phyloP scores from a whole-genome alignment of 2,329 filamentous ascomycete species.

The Myriosclerotinia duriaeana region DNA sequence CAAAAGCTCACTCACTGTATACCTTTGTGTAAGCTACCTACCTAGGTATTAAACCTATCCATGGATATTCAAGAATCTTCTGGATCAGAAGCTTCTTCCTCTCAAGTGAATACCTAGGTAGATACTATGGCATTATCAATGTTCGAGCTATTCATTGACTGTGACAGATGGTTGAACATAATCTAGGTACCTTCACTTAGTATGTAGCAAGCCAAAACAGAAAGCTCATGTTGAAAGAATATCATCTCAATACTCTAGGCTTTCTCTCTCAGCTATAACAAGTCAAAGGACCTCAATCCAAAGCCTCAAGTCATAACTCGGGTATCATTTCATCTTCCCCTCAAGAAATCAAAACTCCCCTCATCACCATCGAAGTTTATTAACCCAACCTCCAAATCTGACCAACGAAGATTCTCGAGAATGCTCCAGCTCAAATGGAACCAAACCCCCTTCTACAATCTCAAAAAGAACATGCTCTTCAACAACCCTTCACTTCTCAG shows the following conservation, averaged over 20 bases:
- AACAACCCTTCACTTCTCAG: constrained; percentile 24
- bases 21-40: no score
- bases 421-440: not conserved
- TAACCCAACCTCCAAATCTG: constrained; percentile 7
- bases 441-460: no score
- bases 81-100: not conserved
- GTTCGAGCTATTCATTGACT: not conserved
- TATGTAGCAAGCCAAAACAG: not conserved
- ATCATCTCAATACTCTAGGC: not conserved
- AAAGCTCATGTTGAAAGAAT: not conserved
- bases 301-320: constrained; percentile 17
- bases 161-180: not conserved
- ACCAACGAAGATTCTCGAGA: not conserved
- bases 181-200: not conserved
- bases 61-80: no score
- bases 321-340: constrained; percentile 33
- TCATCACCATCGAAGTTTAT: constrained; percentile 11
- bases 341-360: constrained; percentile 4
- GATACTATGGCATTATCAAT: not conserved
- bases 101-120: no score
- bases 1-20: no score
- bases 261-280: not conserved
- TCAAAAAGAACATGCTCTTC: not conserved
- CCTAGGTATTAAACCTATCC: no score
- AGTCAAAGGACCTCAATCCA: not conserved